phyloP scores from a whole-genome alignment of 768 basidiomycete genomes.

The Mrakia hoshinonis region DNA sequence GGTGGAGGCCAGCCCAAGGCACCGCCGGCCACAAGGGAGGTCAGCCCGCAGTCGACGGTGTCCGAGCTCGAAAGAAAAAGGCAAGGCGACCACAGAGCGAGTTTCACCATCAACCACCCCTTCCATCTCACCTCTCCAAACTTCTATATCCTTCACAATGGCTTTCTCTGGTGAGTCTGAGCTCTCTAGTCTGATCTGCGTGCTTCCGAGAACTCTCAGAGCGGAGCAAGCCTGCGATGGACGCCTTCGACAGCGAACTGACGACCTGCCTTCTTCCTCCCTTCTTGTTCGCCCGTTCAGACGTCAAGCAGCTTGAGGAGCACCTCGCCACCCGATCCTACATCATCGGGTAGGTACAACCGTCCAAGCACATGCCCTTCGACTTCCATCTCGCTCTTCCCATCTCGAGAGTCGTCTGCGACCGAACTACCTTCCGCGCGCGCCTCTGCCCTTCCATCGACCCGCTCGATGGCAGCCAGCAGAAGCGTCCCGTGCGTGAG shows the following conservation, averaged over 20 bases:
- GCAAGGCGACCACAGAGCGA: no score
- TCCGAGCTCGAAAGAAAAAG: no score
- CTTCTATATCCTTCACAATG: conserved; percentile 34
- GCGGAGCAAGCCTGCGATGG: no score
- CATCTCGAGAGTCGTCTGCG: not conserved
- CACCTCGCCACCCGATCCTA: conserved; percentile 83
- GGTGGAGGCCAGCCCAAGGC: no score
- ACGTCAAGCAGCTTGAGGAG: conserved; percentile 56
- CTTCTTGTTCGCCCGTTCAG: conserved; percentile 16
- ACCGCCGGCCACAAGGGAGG: no score
- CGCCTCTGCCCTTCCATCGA: not conserved
- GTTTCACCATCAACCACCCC: not conserved
- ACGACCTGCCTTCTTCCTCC: not conserved
- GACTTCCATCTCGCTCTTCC: conserved; percentile 24
- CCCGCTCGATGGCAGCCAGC: not conserved
- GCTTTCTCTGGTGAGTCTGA: conserved; percentile 33
- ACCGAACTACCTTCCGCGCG: not conserved
- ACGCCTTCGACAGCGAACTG: not conserved
- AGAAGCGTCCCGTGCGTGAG: not conserved
- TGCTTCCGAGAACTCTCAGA: no score
- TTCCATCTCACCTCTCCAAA: not conserved
- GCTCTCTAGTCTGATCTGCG: not conserved
- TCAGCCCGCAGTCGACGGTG: no score
- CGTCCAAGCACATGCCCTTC: no score
- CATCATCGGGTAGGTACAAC: conserved; percentile 74